Evolutionary conservation across 169 alveolate species (phyloP).

Genomic region (Plasmodium vivax): DNA sequence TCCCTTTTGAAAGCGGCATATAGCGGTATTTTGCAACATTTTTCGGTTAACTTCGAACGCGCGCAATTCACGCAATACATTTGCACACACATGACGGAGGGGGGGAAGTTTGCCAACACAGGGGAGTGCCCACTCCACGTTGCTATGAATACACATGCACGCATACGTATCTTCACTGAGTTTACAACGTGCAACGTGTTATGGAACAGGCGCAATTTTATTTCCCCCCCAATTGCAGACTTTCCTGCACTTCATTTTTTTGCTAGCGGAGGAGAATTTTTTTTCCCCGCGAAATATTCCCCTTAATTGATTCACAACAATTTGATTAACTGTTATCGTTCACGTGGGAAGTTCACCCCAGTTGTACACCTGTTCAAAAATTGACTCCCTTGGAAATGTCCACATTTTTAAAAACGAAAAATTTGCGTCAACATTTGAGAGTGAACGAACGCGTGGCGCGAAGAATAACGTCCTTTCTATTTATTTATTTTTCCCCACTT

Average conservation of each 20-base stretch:
- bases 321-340: neutral
- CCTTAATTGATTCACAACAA: neutral
- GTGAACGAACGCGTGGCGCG: neutral
- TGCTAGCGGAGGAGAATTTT: neutral
- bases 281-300: neutral
- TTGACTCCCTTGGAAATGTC: neutral
- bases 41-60: neutral
- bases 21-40: neutral
- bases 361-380: neutral
- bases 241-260: constrained; percentile 1
- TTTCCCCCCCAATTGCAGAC: constrained; percentile 6
- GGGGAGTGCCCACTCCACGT: neutral
- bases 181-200: neutral
- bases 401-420: constrained; percentile 13
- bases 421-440: neutral
- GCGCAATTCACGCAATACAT: constrained; percentile 2
- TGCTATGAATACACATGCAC: neutral
- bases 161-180: neutral
- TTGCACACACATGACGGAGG: neutral
- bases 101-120: neutral
- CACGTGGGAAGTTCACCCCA: neutral
- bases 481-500: neutral
- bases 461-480: neutral
- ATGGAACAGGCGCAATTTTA: neutral
- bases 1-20: neutral